Evolutionary conservation across 352 stramenopile species (phyloP), one percentile per base, ranked within the genome.

Genomic region (Phytophthora cryptogea): DNA sequence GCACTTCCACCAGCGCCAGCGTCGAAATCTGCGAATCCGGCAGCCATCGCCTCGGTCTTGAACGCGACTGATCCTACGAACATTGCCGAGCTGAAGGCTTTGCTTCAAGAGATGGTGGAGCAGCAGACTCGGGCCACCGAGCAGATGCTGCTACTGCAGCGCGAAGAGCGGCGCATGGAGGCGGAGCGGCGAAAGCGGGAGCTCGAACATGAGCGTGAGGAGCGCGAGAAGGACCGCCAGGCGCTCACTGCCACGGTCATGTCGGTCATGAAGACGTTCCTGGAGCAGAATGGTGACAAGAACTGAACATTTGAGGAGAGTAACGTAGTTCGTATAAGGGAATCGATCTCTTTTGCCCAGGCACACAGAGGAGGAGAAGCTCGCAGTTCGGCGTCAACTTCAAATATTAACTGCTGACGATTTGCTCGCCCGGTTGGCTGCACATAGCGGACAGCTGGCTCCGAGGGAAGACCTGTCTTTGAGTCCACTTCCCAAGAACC

Each of bases 171-270:
- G 6, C 67, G 52, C 23, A 10, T 69, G 17, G 66, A 75, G 41
- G 23, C 35, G 3, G 57, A 75, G 36, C 52, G 67, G 33, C 67
- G 58, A 68, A 47, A 75, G 35, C 41, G 53, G 28, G 67, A 71
- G 53, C 11, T 61, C 8, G 37, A 69, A 32, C 13, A 41, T 1
- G 47, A 75, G 46, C 62, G 67, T 42, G 62, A 60, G 44, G 67
- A 75, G 57, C 67, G 62, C 41, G 49, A 72, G 39, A 75, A 72
- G 57, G 67, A 75, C 44, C 67, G 58, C 42, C 47, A 66, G 44
- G 63, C 48, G 27, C 54, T 75, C 13, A 72, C 63, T 36, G 46
- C 28, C n/a, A 43, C 49, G 11, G 53, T 70, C 39, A 39, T 69
- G 27, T 63, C 63, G 30, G 54, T 57, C 39, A 59, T 75, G 53